Evolutionary conservation across 1,284 basidiomycete species (phyloP), one percentile per base, ranked within the genome.

Genomic region (Sporisorium scitamineum): DNA sequence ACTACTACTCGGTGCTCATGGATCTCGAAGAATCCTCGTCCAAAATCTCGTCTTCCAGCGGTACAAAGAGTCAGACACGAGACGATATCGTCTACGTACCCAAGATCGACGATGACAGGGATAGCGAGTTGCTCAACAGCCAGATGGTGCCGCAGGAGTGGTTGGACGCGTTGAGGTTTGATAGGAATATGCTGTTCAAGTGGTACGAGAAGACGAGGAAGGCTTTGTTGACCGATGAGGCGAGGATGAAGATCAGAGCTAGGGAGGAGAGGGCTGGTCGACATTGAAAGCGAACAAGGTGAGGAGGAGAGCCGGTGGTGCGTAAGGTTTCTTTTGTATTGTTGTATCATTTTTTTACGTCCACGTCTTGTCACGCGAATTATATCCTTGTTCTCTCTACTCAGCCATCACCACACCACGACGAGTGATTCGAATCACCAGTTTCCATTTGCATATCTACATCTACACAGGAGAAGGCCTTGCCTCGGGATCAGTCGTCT

Each of bases 21-120:
- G 67, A 74, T 50, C 62, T 85, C 3, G 82, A 85, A 51, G 83
- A 85, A 16, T 58, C 54, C 0, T 51, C 50, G 2, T 62, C 59
- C 20, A 61, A 61, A 50, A 44, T 64, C n/a, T 61, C 70, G 3
- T 20, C 47, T 5, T 24, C 41, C 18, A 24, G 26, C 10, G 47
- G 55, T 24, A 20, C 45, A 9, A 32, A 50, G 24, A 31, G 27
- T 3, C 11, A 52, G 45, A 62, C 55, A 24, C 74, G 83, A 1
- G 62, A 80, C 16, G 82, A 85, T 26, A 75, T 85, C 24, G 72
- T 84, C 20, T 85, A 82, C 54, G 68, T 78, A 20, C 82, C 83
- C 32, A 72, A 80, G 56, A 41, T 85, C 27, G 80, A 85, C 65
- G 71, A 81, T 2, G 71, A 79, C 37, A 58, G 76, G 11, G 78